Evolutionary conservation across 768 basidiomycete genomes (phyloP), one percentile per base, ranked within the genome.

Genomic region (Pleurotus salmoneostramineus): DNA sequence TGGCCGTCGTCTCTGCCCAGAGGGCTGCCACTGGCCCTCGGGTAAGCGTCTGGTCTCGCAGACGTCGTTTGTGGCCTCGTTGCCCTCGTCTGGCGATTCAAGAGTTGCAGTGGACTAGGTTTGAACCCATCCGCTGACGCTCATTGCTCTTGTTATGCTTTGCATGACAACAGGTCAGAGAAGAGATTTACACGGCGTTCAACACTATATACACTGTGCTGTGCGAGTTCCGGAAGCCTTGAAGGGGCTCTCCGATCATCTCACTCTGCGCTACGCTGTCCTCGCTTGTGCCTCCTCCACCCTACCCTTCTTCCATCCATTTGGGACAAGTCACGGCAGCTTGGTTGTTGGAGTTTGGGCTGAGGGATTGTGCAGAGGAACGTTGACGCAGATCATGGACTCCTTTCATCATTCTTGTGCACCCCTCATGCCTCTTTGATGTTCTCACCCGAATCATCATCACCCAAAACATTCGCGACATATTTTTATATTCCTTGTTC

Each of bases 181-280:
- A 98, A 77, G 96, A 99, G 82, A 98, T 98, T 63, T 98, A 99
- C 71, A 94, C 93, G 36, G 97, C 97, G 27, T 99, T 99, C 88
- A 98, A 98, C 77, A 93, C 93, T 59, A 99, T 99, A 58, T 99
- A 99, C 74, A 96, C 96, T 59, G 96, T 98, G 78, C 73, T 99
- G 63, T 91, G 89, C 80, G 94, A 95, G 69, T 95, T 93, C 81
- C 83, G 91, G 72, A 95, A 93, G 75, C 92, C 91, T 47, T 91
- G 73, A 79, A 33, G 46, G 42, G 46, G 17, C 33, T 55, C 15
- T 49, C 11, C 54, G 45, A 44, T 42, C 56, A 42, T 44, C 48
- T 36, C 58, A 31, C 40, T 55, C 34, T 48, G 46, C 34, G 57
- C 57, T 34, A 47, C 15, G 36, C 55, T 15, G 37, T 50, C 56